Evolutionary conservation across 768 basidiomycete species (phyloP), one percentile per base, ranked within the genome.

Genomic region (Calocybe indica): DNA sequence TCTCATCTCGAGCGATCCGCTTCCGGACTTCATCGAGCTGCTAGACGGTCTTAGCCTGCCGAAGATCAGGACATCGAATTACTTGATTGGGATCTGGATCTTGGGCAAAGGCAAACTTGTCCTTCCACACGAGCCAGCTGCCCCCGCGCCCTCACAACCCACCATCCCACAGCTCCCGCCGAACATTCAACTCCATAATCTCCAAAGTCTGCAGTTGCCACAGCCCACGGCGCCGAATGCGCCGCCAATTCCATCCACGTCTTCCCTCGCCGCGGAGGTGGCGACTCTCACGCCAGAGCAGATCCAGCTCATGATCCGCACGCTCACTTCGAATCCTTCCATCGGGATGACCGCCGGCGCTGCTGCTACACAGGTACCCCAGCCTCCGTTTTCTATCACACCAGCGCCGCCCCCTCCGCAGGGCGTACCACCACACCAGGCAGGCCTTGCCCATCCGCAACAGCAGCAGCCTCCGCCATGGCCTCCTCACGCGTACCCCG

Each of bases 1-100:
- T 1, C 65, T 95, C 11, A 69, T 74, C 14, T 72, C 85, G 15
- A 72, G 66, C 29, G 76, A 84, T 43, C 72, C 82, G 0, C 66
- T 93, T 1, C 92, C 92, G 1, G 92, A 94, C 49, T 94, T 82
- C 56, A 75, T 94, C 54, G 89, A 92, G 56, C 70, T 94, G 1
- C 64, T 92, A 40, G 92, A 94, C 54, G 74, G 87, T 28, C 72
- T 92, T 40, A 73, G 71, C 48, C 62, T 95, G 1, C 87, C 89
- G 10, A 80, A 77, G 55, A 59, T 67, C 7, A 76, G 92, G 29
- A 74, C 63, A n/a, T 61, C 67, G 2, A 79, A 89, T 58, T 82
- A 82, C 51, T 73, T 95, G 35, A 68, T 95, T 38, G 88, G 87
- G 15, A 80, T 94, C 10, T 92, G 89, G 80, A 76, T 95, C n/a